Base-by-base conservation (phyloP, 352 stramenopile species). In the Halophytophthora polymorphica region DNA sequence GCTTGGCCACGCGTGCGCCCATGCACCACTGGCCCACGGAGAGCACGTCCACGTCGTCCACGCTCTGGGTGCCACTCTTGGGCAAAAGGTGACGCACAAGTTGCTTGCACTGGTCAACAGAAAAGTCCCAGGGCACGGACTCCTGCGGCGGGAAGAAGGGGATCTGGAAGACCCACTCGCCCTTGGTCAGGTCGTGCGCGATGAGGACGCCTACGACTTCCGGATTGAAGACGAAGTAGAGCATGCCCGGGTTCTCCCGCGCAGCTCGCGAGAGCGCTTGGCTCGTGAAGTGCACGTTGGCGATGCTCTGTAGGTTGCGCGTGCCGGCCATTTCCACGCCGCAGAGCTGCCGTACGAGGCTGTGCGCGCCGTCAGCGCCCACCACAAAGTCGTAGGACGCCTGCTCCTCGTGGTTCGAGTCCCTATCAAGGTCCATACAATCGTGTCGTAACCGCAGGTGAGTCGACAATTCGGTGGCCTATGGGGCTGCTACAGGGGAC, bases 241-340 rank as follows among this genome's bases (percentile, higher is more conserved):
- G 70, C 95, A 98, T 98, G 29, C 75, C 91, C 13, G 77, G 78
- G 48, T 90, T 81, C 41, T 90, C 71, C 6, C 69, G 49, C 4
- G 73, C 77, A 6, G 73, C 67, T 12, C 65, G 44, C 0, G 79
- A 86, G 8, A 94, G 62, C 25, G 72, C 55, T 44, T 77, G 70
- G 65, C 85, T 96, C 29, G 78, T 93, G 69, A 98, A 98, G 47
- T 98, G 93, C 15, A 98, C 79, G 62, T 98, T 98, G 14, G 96
- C 88, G 42, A 98, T 86, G 51, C 84, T 88, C 74, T 98, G 93
- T 17, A 98, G 50, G 34, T 88, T 88, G 35, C 57, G 47, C 7
- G 83, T 70, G 41, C 88, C 91, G 28, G 54, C 70, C 68, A 95
- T 85, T 11, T 75, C 61, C 19, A 96, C 86, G 34, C 70, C 71